A percentile compares a stretch with the other conserved stretches of the same genome.
Conservation (phyloP, 192 early-diverging fungal genomes). For the Coemansia reversa region DNA sequence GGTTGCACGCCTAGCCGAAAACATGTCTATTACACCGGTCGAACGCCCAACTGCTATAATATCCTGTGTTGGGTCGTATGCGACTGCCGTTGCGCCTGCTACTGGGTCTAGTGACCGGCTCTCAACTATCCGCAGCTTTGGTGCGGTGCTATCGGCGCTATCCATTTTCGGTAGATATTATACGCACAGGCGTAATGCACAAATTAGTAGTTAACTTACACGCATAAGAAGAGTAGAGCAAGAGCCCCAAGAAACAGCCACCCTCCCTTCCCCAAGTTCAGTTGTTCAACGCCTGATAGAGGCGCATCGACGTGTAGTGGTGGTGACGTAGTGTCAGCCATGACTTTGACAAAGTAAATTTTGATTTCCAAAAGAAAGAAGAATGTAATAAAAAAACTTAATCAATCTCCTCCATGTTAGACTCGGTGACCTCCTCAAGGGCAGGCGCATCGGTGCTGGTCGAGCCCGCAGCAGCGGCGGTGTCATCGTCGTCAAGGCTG, state of each 20-base stretch:
- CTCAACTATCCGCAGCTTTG: constrained; percentile 17
- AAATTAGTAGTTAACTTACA: background rate
- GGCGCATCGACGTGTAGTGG: background rate
- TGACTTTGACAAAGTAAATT: background rate
- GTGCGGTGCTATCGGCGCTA: background rate
- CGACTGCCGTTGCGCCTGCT: constrained; percentile 30
- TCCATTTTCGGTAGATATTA: background rate
- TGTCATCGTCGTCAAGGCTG: constrained; percentile 85
- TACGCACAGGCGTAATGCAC: background rate
- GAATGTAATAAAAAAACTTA: constrained; percentile 25
- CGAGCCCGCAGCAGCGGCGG: constrained; percentile 26
- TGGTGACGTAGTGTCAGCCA: background rate
- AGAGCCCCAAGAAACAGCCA: background rate
- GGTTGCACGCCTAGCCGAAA: constrained; percentile 12
- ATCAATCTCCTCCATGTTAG: constrained; percentile 73
- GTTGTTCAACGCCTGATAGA: background rate
- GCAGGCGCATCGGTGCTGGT: constrained; percentile 54
- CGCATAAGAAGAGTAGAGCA: background rate
- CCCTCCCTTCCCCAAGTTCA: background rate
- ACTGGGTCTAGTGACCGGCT: constrained; percentile 25
- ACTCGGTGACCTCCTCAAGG: constrained; percentile 57
- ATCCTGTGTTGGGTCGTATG: constrained; percentile 36
- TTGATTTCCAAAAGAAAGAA: background rate
- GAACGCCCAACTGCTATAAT: constrained; percentile 29
- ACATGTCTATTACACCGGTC: constrained; percentile 26